These are phyloP conservation scores for Cephalotrichum gorgonifer DNA, from an alignment of 2,329 filamentous ascomycete species.

Conservation along the genomic window DNA sequence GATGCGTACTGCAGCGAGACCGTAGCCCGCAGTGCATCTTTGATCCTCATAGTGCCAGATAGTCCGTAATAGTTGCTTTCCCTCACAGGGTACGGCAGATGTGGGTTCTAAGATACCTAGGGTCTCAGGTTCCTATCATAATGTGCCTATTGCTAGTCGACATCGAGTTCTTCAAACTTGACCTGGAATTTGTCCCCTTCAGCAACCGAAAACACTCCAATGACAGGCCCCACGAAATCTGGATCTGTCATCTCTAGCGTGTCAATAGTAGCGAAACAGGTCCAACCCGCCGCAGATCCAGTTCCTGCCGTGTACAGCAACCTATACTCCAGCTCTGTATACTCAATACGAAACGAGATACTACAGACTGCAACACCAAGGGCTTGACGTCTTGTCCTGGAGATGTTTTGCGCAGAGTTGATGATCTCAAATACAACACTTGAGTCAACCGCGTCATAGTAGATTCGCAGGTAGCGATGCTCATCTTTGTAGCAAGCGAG, in stretches of 20 bases:
- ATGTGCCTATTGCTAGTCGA: too few relatives aligned
- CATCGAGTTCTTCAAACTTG: not conserved
- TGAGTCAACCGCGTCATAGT: slow-evolving; percentile 2
- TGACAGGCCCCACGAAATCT: slow-evolving; percentile 21
- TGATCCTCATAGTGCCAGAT: too few relatives aligned
- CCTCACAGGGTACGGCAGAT: too few relatives aligned
- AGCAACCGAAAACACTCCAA: slow-evolving; percentile 17
- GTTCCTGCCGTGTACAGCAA: not conserved
- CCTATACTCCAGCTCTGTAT: not conserved
- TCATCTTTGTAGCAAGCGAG: slow-evolving; percentile 14
- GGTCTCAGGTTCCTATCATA: too few relatives aligned
- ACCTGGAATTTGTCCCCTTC: not conserved
- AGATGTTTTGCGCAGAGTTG: slow-evolving; percentile 9
- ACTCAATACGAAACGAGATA: not conserved
- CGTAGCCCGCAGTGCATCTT: too few relatives aligned
- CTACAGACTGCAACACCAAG: not conserved
- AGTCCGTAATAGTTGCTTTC: too few relatives aligned
- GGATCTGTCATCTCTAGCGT: slow-evolving; percentile 17
- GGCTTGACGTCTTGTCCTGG: not conserved
- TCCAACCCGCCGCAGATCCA: not conserved
- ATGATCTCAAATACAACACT: slow-evolving; percentile 8
- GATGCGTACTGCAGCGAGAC: too few relatives aligned
- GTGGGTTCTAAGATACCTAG: too few relatives aligned
- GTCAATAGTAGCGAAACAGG: slow-evolving; percentile 9
- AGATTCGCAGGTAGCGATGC: slow-evolving; percentile 9